Evolutionary conservation across 2,329 filamentous ascomycete species (phyloP).

Genomic region (Talaromyces sp.): DNA sequence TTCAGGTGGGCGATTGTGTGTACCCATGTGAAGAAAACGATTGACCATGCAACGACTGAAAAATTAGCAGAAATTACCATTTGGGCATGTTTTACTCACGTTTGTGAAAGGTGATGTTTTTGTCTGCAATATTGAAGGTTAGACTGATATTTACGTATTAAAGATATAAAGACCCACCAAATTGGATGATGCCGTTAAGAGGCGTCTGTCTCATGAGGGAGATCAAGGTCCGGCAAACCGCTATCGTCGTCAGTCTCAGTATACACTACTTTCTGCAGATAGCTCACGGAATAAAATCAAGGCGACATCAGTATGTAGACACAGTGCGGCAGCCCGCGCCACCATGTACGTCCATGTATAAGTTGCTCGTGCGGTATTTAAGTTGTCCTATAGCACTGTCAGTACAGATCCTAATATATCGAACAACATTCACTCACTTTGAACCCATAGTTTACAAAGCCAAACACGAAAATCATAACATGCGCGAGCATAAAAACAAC

Average conservation of each 20-base stretch:
- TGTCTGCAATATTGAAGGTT: conserved; percentile 44
- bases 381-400: conserved; percentile 50
- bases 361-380: conserved; percentile 57
- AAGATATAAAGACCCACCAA: conserved; percentile 32
- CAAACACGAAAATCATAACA: conserved; percentile 71
- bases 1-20: conserved; percentile 84
- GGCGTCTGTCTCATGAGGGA: conserved; percentile 74
- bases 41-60: conserved; percentile 68
- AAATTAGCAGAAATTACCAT: not conserved
- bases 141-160: not conserved
- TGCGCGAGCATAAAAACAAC: conserved; percentile 69
- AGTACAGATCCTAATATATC: not conserved
- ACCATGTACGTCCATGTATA: conserved; percentile 74
- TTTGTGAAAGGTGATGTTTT: conserved; percentile 86
- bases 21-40: conserved; percentile 82
- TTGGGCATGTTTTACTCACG: conserved; percentile 21
- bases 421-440: conserved; percentile 42
- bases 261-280: not conserved
- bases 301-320: conserved; percentile 75
- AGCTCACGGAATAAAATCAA: conserved; percentile 60
- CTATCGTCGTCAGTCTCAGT: conserved; percentile 15
- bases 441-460: conserved; percentile 70
- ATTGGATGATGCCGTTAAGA: conserved; percentile 78
- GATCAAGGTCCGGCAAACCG: conserved; percentile 78
- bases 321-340: conserved; percentile 67